These are phyloP conservation scores for Atkinsonella texensis DNA, from an alignment of 2,329 filamentous ascomycete species.

Conservation along the genomic window DNA sequence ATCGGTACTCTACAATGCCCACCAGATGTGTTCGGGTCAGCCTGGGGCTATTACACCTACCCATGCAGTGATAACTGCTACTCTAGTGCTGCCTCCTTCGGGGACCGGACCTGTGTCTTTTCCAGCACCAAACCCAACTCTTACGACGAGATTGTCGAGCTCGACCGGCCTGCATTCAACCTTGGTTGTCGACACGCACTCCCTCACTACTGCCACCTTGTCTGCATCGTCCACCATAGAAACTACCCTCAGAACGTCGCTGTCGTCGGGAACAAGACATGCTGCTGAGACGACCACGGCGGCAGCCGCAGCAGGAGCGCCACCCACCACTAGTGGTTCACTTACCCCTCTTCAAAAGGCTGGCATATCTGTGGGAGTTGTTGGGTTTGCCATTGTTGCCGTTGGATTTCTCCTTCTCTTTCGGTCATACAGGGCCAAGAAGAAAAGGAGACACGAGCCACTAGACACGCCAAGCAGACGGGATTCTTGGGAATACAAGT, in stretches of 20 bases:
- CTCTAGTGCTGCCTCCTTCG: slow-evolving; percentile 28
- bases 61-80: slow-evolving; percentile 45
- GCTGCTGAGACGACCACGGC: slow-evolving; percentile 4
- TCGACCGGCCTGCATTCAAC: slow-evolving; percentile 4
- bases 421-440: slow-evolving; percentile 28
- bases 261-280: slow-evolving; percentile 2
- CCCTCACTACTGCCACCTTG: background rate
- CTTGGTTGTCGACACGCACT: slow-evolving; percentile 6
- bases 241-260: slow-evolving; percentile 1
- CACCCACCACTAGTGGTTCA: slow-evolving; percentile 11
- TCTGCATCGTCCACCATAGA: background rate
- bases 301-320: slow-evolving; percentile 6
- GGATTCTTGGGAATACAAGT: slow-evolving; percentile 25
- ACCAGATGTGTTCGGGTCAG: slow-evolving; percentile 44
- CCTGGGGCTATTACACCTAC: slow-evolving; percentile 41
- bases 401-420: slow-evolving; percentile 34
- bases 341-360: slow-evolving; percentile 34
- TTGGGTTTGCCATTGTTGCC: slow-evolving; percentile 35
- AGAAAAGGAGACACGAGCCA: slow-evolving; percentile 16
- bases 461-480: slow-evolving; percentile 10
- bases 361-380: slow-evolving; percentile 45
- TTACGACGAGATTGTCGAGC: background rate
- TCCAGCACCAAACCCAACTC: slow-evolving; percentile 11
- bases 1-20: slow-evolving; percentile 34
- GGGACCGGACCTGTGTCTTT: slow-evolving; percentile 17